Conservation (phyloP, 2,329 filamentous ascomycete species). For the Lasiodiplodia citricola region DNA sequence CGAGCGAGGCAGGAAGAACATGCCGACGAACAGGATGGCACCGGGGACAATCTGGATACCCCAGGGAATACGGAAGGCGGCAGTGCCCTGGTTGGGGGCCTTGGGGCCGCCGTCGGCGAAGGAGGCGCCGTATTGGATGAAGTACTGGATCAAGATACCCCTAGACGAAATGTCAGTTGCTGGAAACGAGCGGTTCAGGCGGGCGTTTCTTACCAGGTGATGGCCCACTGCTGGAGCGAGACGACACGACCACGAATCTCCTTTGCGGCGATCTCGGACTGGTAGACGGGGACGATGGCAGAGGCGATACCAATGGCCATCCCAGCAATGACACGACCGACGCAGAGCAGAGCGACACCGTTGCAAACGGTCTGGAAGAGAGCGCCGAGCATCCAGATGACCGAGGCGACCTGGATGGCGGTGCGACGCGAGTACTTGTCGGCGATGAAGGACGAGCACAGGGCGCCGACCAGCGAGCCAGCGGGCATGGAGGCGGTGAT, state of each 20-base stretch:
- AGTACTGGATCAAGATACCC: constrained; percentile 69
- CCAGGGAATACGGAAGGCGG: constrained; percentile 67
- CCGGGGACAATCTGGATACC: constrained; percentile 57
- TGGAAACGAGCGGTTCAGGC: rapidly evolving
- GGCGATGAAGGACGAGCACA: constrained; percentile 44
- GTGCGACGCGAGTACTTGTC: constrained; percentile 43
- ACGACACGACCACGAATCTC: constrained; percentile 62
- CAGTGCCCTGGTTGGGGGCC: constrained; percentile 49
- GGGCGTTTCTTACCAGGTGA: constrained; percentile 58
- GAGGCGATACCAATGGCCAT: constrained; percentile 87
- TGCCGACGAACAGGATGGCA: constrained; percentile 47
- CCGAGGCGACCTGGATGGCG: constrained; percentile 41
- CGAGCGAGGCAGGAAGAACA: constrained; percentile 65
- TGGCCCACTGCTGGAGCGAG: constrained; percentile 71
- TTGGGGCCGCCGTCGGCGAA: constrained; percentile 48
- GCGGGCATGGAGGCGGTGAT: constrained; percentile 48
- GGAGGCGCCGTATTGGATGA: constrained; percentile 64
- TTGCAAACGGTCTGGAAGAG: constrained; percentile 30
- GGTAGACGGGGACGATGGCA: constrained; percentile 91
- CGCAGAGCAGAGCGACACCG: constrained; percentile 40
- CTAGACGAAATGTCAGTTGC: not conserved
- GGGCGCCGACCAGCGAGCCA: constrained; percentile 44
- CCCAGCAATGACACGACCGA: constrained; percentile 81
- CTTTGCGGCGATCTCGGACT: constrained; percentile 75
- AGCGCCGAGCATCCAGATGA: constrained; percentile 45